These are phyloP conservation scores for Aureobasidium melanogenum DNA, from an alignment of 2,329 filamentous ascomycete species.

Conservation along the genomic window DNA sequence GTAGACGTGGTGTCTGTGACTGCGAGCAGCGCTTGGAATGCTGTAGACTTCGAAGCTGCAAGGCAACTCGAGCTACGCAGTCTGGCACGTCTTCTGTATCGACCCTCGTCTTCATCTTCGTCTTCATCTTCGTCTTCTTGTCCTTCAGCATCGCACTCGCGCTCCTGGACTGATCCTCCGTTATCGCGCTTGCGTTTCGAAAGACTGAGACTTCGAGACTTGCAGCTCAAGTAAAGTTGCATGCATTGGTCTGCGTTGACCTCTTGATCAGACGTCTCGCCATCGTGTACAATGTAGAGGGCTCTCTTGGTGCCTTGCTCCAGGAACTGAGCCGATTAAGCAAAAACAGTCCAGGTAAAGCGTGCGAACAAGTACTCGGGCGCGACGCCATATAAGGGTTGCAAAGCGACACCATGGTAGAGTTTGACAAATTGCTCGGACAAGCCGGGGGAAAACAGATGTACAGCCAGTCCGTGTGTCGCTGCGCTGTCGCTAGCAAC, in stretches of 20 bases:
- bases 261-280: neutral
- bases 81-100: neutral
- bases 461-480: too few relatives aligned
- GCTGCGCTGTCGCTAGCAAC: too few relatives aligned
- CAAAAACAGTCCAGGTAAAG: neutral
- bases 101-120: neutral
- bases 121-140: neutral
- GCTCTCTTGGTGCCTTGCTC: neutral
- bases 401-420: neutral
- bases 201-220: neutral
- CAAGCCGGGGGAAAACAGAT: too few relatives aligned
- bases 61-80: neutral
- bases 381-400: neutral
- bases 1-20: too few relatives aligned
- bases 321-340: neutral
- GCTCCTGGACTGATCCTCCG: neutral
- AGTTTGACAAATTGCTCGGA: too few relatives aligned
- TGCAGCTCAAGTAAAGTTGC: neutral
- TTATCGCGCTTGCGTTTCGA: neutral
- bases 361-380: neutral
- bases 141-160: neutral
- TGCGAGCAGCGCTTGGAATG: neutral
- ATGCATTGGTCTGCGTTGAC: neutral
- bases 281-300: neutral
- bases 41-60: neutral